A percentile compares a stretch with the other conserved stretches of the same genome.
Conservation (phyloP, 2,329 filamentous ascomycete species). For the Exophiala bonariae region DNA sequence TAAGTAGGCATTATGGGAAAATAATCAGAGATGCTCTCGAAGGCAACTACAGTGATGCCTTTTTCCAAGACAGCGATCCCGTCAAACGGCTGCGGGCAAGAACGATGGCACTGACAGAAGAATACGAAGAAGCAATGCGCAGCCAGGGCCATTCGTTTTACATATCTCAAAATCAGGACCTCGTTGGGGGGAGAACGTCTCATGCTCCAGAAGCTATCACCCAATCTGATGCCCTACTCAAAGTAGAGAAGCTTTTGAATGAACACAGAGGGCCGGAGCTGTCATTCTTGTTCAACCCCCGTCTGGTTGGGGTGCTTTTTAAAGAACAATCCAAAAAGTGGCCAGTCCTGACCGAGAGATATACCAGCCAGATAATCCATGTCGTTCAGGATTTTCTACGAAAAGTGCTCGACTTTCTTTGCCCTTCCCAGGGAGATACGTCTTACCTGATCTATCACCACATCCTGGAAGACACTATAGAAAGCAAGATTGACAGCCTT, state of each 20-base stretch:
- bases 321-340: conserved; percentile 24
- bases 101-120: conserved; percentile 27
- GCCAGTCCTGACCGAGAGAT: conserved; percentile 5
- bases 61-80: conserved; percentile 18
- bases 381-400: conserved; percentile 23
- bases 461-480: conserved; percentile 23
- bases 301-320: conserved; percentile 15
- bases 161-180: conserved; percentile 14
- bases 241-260: conserved; percentile 14
- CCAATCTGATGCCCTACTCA: conserved; percentile 6
- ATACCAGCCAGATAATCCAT: conserved; percentile 17
- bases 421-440: conserved; percentile 3
- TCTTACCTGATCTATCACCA: conserved; percentile 23
- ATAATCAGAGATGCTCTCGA: conserved; percentile 18
- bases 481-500: conserved; percentile 22
- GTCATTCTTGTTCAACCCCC: conserved; percentile 14
- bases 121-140: conserved; percentile 27
- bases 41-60: conserved; percentile 29
- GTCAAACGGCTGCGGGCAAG: conserved; percentile 26
- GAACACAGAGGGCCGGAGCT: conserved; percentile 16
- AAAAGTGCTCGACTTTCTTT: conserved; percentile 18
- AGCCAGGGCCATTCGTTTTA: conserved; percentile 26
- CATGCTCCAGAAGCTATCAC: conserved; percentile 3
- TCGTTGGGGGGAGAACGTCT: neutral
- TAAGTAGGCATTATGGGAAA: conserved; percentile 24